Conservation (phyloP, 164 flowering plant species). For the Akebia trifoliata region DNA sequence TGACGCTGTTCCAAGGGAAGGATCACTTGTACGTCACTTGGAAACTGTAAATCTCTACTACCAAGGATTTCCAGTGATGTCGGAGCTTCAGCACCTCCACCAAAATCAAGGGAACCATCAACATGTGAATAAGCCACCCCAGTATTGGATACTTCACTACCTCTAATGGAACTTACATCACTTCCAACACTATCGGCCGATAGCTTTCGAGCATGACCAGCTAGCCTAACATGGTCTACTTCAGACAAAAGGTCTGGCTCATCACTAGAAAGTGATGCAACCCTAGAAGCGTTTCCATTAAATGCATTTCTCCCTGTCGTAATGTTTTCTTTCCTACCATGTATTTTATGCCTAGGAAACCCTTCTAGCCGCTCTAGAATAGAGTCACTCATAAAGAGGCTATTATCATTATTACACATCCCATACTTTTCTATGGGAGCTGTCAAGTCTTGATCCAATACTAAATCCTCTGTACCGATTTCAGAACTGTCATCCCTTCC, state of each 20-base stretch:
- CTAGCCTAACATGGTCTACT: slow-evolving; percentile 32
- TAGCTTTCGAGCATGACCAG: slow-evolving; percentile 57
- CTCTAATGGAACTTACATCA: slow-evolving; percentile 63
- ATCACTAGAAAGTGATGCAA: slow-evolving; percentile 29
- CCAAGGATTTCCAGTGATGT: slow-evolving; percentile 24
- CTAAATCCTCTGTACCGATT: slow-evolving; percentile 57
- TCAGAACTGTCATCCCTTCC: slow-evolving; percentile 64
- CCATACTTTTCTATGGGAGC: slow-evolving; percentile 66
- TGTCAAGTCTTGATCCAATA: slow-evolving; percentile 59
- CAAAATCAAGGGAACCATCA: slow-evolving; percentile 44
- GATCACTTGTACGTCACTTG: slow-evolving; percentile 46
- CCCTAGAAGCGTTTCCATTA: slow-evolving; percentile 50
- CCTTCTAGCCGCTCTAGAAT: slow-evolving; percentile 70
- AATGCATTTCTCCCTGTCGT: slow-evolving; percentile 27
- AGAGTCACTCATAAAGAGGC: slow-evolving; percentile 64
- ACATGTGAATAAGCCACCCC: slow-evolving; percentile 44
- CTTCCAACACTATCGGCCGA: slow-evolving; percentile 83
- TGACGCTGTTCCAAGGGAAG: slow-evolving; percentile 82
- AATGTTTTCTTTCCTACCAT: slow-evolving; percentile 32
- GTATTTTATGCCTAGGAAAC: slow-evolving; percentile 47
- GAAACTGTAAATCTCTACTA: slow-evolving; percentile 31
- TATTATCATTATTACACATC: slow-evolving; percentile 68
- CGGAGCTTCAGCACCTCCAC: slow-evolving; percentile 44
- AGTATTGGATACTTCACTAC: slow-evolving; percentile 61
- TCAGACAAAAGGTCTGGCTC: slow-evolving; percentile 37